These are phyloP conservation scores for Ormosia emarginata DNA, from an alignment of 306 rosid genomes.

Conservation along the genomic window DNA sequence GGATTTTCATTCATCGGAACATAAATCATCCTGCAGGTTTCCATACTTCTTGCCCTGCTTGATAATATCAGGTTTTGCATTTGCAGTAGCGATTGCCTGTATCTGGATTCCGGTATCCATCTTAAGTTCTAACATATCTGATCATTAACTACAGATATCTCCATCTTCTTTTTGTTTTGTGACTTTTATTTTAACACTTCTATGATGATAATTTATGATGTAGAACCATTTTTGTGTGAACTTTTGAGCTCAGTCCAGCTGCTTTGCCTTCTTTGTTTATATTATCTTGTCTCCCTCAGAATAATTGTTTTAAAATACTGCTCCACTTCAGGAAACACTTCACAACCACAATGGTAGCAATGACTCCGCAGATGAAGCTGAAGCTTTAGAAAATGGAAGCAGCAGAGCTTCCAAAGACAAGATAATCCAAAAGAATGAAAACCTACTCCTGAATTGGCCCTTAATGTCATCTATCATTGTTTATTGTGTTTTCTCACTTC, in stretches of 20 bases:
- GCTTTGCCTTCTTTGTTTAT: background rate
- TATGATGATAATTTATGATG: background rate
- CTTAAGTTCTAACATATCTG: background rate
- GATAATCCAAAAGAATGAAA: slow-evolving; percentile 32
- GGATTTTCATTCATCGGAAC: background rate
- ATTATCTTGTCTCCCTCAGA: background rate
- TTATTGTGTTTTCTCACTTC: slow-evolving; percentile 66
- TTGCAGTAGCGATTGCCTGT: slow-evolving; percentile 18
- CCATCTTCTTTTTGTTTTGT: background rate
- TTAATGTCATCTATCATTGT: slow-evolving; percentile 73
- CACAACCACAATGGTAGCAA: slow-evolving; percentile 44
- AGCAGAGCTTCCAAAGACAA: background rate
- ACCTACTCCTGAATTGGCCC: slow-evolving; percentile 76
- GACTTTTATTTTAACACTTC: background rate
- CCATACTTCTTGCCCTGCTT: slow-evolving; percentile 45
- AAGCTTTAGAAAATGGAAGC: slow-evolving; percentile 52
- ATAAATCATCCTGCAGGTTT: slow-evolving; percentile 28
- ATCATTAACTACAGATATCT: background rate
- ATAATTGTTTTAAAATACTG: background rate
- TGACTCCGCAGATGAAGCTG: slow-evolving; percentile 27
- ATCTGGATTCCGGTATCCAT: slow-evolving; percentile 49
- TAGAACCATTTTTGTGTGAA: background rate
- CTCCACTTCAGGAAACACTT: slow-evolving; percentile 65
- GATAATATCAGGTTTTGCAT: slow-evolving; percentile 31
- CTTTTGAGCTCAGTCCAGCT: background rate